phyloP scores from a whole-genome alignment of 805 yeast genomes.

The Wickerhamiella alocasiicola region DNA sequence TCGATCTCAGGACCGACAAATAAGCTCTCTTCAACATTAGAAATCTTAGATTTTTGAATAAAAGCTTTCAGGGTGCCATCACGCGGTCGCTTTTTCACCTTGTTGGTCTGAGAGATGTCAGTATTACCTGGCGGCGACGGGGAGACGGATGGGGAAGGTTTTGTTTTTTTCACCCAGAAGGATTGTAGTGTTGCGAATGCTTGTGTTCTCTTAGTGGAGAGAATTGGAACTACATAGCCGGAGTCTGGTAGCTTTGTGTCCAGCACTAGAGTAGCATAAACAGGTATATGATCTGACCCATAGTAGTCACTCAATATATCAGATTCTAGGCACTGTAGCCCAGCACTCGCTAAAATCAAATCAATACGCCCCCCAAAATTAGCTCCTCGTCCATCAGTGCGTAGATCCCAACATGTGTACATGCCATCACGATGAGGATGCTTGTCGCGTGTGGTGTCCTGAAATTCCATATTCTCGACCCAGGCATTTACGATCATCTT shows the following conservation, averaged over 20 bases:
- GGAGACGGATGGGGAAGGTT: not conserved
- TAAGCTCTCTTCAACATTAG: not conserved
- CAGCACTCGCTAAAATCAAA: slow-evolving; percentile 43
- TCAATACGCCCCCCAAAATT: slow-evolving; percentile 88
- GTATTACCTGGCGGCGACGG: not conserved
- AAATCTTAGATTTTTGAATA: not conserved
- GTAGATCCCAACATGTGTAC: slow-evolving; percentile 89
- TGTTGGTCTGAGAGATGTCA: not conserved
- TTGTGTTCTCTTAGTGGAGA: slow-evolving; percentile 5
- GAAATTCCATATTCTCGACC: slow-evolving; percentile 27
- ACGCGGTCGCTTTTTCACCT: not conserved
- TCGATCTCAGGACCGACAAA: not conserved
- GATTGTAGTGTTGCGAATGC: slow-evolving; percentile 6
- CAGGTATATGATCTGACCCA: slow-evolving; percentile 96
- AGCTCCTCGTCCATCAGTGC: slow-evolving; percentile 59
- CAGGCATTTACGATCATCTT: slow-evolving; percentile 38
- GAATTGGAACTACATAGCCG: not conserved
- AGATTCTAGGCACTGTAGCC: slow-evolving; percentile 32
- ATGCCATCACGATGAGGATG: slow-evolving; percentile 49
- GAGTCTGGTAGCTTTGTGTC: slow-evolving; percentile 8
- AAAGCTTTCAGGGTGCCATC: not conserved
- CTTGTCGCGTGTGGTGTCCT: slow-evolving; percentile 31
- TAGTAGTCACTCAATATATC: slow-evolving; percentile 55
- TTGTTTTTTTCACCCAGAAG: not conserved
- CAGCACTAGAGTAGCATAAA: slow-evolving; percentile 47